Evolutionary conservation across 2,329 filamentous ascomycete species (phyloP).

Genomic region (Fusarium penzigii): DNA sequence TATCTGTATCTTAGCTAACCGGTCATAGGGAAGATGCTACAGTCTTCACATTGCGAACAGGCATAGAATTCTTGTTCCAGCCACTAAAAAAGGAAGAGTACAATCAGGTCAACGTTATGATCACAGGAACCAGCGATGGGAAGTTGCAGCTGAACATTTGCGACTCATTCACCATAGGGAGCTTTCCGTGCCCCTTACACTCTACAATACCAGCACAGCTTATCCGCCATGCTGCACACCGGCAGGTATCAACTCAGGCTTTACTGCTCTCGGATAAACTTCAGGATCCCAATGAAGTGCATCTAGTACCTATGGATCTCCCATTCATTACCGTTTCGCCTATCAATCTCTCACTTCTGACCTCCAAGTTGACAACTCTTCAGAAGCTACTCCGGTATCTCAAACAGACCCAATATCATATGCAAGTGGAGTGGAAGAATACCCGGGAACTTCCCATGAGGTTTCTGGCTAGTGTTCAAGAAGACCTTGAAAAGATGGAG

Average conservation of each 20-base stretch:
- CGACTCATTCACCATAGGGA: constrained; percentile 79
- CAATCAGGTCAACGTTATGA: constrained; percentile 76
- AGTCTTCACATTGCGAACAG: constrained; percentile 69
- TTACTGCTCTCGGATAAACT: constrained; percentile 57
- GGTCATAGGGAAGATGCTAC: constrained; percentile 50
- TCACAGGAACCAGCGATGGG: constrained; percentile 72
- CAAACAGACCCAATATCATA: constrained; percentile 75
- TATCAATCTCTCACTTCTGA: constrained; percentile 79
- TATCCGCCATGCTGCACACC: constrained; percentile 68
- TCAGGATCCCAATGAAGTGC: constrained; percentile 34
- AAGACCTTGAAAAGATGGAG: constrained; percentile 64
- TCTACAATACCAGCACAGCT: constrained; percentile 36
- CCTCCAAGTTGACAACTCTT: constrained; percentile 82
- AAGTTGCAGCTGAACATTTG: constrained; percentile 78
- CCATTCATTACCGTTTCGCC: constrained; percentile 78
- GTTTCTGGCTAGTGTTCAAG: constrained; percentile 77
- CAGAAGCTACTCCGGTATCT: constrained; percentile 87
- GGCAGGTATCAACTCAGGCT: constrained; percentile 73
- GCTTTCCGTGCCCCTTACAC: constrained; percentile 52
- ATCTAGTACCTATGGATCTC: constrained; percentile 78
- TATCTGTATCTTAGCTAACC: constrained; percentile 4
- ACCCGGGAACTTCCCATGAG: constrained; percentile 75
- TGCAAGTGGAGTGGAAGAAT: constrained; percentile 80
- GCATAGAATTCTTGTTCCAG: constrained; percentile 70
- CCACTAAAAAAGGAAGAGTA: constrained; percentile 63